These are phyloP conservation scores for Picochlorum sp. DNA, from an alignment of 139 green algal species.

Conservation along the genomic window DNA sequence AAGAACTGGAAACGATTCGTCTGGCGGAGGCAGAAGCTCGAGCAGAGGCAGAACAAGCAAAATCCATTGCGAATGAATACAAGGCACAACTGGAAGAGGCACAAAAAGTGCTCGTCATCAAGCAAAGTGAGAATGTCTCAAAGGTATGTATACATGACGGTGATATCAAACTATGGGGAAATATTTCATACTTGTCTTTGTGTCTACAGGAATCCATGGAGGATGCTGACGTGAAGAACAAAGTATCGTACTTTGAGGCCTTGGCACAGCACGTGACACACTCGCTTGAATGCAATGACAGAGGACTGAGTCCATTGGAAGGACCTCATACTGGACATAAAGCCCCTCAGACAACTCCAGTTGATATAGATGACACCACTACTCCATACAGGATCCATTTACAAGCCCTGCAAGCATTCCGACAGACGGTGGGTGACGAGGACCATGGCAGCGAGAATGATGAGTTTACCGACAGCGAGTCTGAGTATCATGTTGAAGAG, in stretches of 20 bases:
- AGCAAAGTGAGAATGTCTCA: too few relatives aligned
- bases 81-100: too few relatives aligned
- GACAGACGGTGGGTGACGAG: neutral
- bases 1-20: too few relatives aligned
- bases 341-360: neutral
- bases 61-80: too few relatives aligned
- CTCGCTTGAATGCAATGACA: too few relatives aligned
- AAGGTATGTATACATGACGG: too few relatives aligned
- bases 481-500: neutral
- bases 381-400: constrained; percentile 1
- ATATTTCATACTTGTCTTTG: neutral
- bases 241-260: constrained; percentile 4
- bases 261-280: neutral
- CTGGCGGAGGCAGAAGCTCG: too few relatives aligned
- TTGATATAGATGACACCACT: constrained; percentile 1
- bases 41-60: too few relatives aligned
- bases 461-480: neutral
- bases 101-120: too few relatives aligned
- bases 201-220: neutral
- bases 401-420: neutral
- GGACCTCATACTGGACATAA: neutral
- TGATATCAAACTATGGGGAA: neutral
- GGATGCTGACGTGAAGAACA: neutral
- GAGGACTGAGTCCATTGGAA: too few relatives aligned
- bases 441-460: neutral